A percentile compares a stretch with the other conserved stretches of the same genome.
phyloP scores from a whole-genome alignment of 2,329 filamentous ascomycete species.

The Neofusicoccum sp. region DNA sequence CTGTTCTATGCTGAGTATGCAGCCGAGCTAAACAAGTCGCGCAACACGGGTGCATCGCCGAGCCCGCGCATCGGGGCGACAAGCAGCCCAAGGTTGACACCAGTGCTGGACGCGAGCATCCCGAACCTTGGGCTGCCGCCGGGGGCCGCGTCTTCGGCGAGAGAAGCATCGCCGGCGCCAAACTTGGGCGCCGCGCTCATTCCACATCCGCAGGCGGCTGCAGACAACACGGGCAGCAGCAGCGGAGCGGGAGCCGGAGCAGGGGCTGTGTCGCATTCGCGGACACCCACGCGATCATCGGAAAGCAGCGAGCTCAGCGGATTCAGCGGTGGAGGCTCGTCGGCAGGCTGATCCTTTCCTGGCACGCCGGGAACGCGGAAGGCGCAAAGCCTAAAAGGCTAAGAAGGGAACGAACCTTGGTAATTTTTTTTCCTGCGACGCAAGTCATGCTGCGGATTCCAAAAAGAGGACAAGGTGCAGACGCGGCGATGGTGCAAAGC shows the following conservation, averaged over 20 bases:
- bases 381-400: too few relatives aligned
- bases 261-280: neutral
- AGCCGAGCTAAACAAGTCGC: slow-evolving; percentile 31
- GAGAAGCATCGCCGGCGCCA: slow-evolving; percentile 3
- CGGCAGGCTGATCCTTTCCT: neutral
- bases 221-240: neutral
- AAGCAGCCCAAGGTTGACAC: slow-evolving; percentile 19
- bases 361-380: too few relatives aligned
- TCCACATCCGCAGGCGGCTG: neutral
- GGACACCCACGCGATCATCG: slow-evolving; percentile 4
- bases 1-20: slow-evolving; percentile 42
- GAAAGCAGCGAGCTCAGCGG: neutral
- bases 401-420: neutral
- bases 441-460: neutral
- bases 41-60: slow-evolving; percentile 33
- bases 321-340: neutral
- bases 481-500: neutral
- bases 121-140: slow-evolving; percentile 44
- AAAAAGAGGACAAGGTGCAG: neutral
- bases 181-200: neutral
- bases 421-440: neutral
- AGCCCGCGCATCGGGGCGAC: slow-evolving; percentile 37
- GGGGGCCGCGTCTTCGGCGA: neutral
- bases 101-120: slow-evolving; percentile 39
- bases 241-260: neutral